Base-by-base conservation (phyloP, 805 yeast species). In the Suhomyces tanzawaensis region DNA sequence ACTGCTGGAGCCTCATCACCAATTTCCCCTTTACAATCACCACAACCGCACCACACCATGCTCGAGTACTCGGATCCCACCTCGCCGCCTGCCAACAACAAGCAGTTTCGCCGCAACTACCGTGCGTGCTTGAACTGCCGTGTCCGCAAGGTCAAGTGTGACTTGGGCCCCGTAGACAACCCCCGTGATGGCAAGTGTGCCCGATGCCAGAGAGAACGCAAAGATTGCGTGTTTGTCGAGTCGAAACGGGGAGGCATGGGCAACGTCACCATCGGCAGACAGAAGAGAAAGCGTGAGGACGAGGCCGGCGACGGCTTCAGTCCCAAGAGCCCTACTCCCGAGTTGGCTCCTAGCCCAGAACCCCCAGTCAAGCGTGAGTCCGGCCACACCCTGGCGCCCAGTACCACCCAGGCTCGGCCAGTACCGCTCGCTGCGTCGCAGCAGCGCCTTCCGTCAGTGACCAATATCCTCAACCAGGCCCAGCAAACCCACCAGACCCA, bases 91-190 rank as follows among this genome's bases (percentile, higher is more conserved):
- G n/a, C n/a, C n/a, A n/a, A n/a, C n/a, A n/a, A 24, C 13, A 24
- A 24, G 25, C 62, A 60, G 41, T 82, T 74, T 67, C 76, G 68
- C 47, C 66, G 96, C 45, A 78, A 80, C 44, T 90, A 85, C 57
- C 74, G 78, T 45, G 97, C 97, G 1, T 90, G 98, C 52, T 61
- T 85, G 34, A 85, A 81, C 60, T 90, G 98, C 57, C 74, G 96
- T 13, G 76, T 80, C 5, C 74, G 95, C 29, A 91, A 90, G 53
- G 86, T 87, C 29, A 81, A 80, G 52, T 90, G 98, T 65, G 95
- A 88, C 55, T 63, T 90, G 47, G 96, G 95, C 2, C 77, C 81
- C 7, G 76, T 80, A 6, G 82, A 79, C 34, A 72, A 73, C 43
- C 95, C 95, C 0, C 69, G 71, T 31, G 79, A 77, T 4, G 93